Evolutionary conservation across 2,329 filamentous ascomycete genomes (phyloP).

Genomic region (Calonectria crousiana): DNA sequence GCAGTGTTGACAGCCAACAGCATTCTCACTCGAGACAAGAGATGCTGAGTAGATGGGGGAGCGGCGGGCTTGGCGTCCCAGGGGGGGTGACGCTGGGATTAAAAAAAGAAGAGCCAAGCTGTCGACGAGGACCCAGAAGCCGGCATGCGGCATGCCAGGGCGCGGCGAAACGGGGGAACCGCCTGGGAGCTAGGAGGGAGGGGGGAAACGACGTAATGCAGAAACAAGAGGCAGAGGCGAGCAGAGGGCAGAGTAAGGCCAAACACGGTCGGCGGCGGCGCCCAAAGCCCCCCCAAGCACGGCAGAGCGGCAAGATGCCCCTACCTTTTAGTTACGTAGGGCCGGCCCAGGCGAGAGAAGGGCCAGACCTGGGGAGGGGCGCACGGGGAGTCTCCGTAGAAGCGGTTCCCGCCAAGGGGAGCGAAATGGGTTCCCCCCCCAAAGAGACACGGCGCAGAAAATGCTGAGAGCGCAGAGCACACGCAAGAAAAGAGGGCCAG

Average conservation of each 20-base stretch:
- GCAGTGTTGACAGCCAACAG: background rate
- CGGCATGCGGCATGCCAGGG: slow-evolving; percentile 21
- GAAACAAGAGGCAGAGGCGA: background rate
- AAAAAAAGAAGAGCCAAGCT: slow-evolving; percentile 12
- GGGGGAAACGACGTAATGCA: slow-evolving; percentile 12
- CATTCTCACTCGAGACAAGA: slow-evolving; percentile 11
- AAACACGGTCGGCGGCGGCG: background rate
- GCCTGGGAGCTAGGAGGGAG: background rate
- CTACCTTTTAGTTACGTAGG: slow-evolving; percentile 1
- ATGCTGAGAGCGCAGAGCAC: background rate
- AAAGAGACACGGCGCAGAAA: background rate
- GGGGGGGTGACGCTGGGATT: slow-evolving; percentile 15
- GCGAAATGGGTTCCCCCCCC: background rate
- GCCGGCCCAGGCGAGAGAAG: background rate
- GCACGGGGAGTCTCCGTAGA: slow-evolving; percentile 2
- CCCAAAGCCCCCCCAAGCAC: slow-evolving; percentile 11
- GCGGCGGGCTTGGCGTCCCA: slow-evolving; percentile 18
- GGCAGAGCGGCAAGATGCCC: slow-evolving; percentile 20
- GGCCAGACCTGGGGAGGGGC: background rate
- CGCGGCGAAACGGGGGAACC: slow-evolving; percentile 1
- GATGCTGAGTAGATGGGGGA: background rate
- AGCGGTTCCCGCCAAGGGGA: background rate
- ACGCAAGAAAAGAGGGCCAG: slow-evolving; percentile 18
- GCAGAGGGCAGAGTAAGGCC: background rate
- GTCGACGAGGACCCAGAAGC: slow-evolving; percentile 5